These are phyloP conservation scores for Endoconidiophora polonica DNA, from an alignment of 2,329 filamentous ascomycete species.

Conservation along the genomic window DNA sequence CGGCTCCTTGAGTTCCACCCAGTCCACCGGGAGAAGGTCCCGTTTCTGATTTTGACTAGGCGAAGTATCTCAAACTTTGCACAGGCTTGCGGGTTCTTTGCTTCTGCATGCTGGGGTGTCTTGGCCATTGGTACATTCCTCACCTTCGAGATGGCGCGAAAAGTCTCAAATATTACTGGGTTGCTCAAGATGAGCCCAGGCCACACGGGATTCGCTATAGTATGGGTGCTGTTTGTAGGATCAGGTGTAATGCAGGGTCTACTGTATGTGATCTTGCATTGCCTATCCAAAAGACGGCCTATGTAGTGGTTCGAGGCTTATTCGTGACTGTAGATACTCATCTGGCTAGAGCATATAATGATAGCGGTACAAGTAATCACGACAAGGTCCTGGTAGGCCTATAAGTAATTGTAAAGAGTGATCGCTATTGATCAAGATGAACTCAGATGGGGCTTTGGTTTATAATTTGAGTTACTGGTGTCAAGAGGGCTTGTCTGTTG, in stretches of 20 bases:
- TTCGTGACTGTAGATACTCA: neutral
- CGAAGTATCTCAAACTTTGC: neutral
- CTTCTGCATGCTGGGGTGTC: constrained; percentile 2
- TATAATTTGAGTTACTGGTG: too few species aligned
- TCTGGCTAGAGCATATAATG: neutral
- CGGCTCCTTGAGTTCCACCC: constrained; percentile 4
- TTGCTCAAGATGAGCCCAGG: neutral
- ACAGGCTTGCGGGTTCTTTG: constrained; percentile 3
- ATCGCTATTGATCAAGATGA: too few species aligned
- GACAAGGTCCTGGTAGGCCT: too few species aligned
- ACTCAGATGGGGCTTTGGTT: too few species aligned
- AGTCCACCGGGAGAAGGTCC: constrained; percentile 2
- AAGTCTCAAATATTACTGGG: neutral
- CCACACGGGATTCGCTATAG: neutral
- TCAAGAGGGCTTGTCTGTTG: neutral
- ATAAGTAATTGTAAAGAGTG: too few species aligned
- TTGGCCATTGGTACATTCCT: constrained; percentile 2
- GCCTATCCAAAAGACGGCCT: neutral
- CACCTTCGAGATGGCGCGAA: neutral
- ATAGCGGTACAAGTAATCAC: too few species aligned
- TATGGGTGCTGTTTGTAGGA: constrained; percentile 1
- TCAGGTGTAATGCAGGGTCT: constrained; percentile 1
- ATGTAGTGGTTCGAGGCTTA: neutral
- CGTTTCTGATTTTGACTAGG: constrained; percentile 3
- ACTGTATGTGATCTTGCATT: constrained; percentile 2